Percentiles rank a stretch among this genome's conserved stretches.
Conservation (phyloP, 768 basidiomycete genomes). For the Trametes cubensis region DNA sequence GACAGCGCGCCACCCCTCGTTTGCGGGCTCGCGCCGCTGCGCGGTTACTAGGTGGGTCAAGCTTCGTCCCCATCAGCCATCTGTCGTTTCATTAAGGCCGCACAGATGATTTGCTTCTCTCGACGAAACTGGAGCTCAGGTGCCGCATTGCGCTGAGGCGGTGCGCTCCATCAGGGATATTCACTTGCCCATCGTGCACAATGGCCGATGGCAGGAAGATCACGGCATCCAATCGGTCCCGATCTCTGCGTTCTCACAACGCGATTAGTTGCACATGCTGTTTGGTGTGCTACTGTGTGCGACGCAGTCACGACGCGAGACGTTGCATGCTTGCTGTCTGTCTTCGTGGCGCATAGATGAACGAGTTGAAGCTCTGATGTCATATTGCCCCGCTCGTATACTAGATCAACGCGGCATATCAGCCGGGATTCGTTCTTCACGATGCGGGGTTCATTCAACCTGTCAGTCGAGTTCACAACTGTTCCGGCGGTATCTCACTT, state of each 20-base stretch:
- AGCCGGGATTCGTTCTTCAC: no score
- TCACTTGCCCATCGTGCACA: background rate
- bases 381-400: no score
- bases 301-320: no score
- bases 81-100: slow-evolving; percentile 14
- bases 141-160: slow-evolving; percentile 3
- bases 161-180: slow-evolving; percentile 10
- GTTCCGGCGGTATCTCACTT: no score
- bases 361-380: no score
- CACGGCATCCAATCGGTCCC: slow-evolving; percentile 16
- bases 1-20: slow-evolving; percentile 7
- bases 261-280: background rate
- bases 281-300: background rate
- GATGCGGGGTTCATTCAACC: no score
- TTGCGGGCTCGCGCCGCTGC: slow-evolving; percentile 10
- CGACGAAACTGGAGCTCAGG: background rate
- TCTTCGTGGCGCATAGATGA: no score
- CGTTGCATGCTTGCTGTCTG: no score
- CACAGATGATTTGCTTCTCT: slow-evolving; percentile 9
- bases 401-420: no score
- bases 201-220: background rate
- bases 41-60: slow-evolving; percentile 5
- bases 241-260: background rate
- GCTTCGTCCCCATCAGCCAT: slow-evolving; percentile 7
- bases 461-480: no score